Base-by-base conservation (phyloP, 2,329 filamentous ascomycete species). In the Penicillium sp. region DNA sequence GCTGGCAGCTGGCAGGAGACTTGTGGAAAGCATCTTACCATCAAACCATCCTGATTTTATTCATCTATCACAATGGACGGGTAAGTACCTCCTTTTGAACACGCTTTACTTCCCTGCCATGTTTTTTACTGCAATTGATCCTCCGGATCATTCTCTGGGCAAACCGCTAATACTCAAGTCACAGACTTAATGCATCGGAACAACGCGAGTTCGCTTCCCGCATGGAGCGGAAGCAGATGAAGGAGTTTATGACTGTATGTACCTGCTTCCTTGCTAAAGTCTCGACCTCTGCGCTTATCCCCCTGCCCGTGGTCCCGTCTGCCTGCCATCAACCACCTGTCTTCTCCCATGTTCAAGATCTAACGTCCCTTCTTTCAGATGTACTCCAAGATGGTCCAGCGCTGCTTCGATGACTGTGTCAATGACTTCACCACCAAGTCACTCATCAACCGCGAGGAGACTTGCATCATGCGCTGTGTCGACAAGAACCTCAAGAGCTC, bases 381-480 rank as follows among this genome's bases (percentile, higher is more conserved):
- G 80, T 88, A 87, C 75, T 86, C 84, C 63, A 79, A 76, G 63
- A 76, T 81, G 57, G 78, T 80, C 52, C 77, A 80, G 65, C 75
- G 75, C 60, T 99, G 94, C 85, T 99, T 99, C 83, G 87, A 90
- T 74, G 88, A 94, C 77, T 99, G 94, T 82, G 86, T 99, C 78
- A 93, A 92, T 77, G 92, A 97, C 82, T 99, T 99, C 84, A 96
- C 92, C 70, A 96, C 91, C 79, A 97, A 97, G 80, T 90, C 91
- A 46, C 85, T 99, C 63, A 88, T 89, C 60, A 84, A 86, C 64
- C 88, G 90, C 73, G 94, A 99, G 79, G 89, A 89, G 70, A 88
- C 89, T 74, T 99, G 94, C 80, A 86, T 97, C 69, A 87, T 90
- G 79, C 89, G 91, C 68, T 99, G 94, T 77, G 92, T 97, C 59